A percentile compares a stretch with the other conserved stretches of the same genome.
Conservation (phyloP, 2,329 filamentous ascomycete genomes). For the Myriosclerotinia duriaeana region DNA sequence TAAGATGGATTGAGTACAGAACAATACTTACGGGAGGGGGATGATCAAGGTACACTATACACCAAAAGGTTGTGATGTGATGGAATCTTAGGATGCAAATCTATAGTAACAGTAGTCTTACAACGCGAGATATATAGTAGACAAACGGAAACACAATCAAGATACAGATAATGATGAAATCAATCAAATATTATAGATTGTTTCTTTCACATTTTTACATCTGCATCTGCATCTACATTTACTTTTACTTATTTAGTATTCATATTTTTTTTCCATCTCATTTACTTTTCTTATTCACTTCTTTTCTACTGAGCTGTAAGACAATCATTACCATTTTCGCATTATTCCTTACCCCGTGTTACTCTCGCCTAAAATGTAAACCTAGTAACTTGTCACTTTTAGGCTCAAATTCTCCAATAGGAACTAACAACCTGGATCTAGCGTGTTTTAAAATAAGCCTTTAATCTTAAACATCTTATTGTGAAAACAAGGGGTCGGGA, state of each 20-base stretch:
- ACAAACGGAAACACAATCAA: conserved; percentile 7
- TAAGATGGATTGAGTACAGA: neutral
- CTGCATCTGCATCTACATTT: no score
- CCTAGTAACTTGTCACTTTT: conserved; percentile 9
- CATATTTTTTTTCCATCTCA: neutral
- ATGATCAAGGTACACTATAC: neutral
- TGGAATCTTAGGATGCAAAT: neutral
- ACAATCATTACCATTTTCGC: conserved; percentile 12
- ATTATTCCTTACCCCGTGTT: conserved; percentile 13
- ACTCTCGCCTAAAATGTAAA: conserved; percentile 11
- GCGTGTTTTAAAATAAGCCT: conserved; percentile 14
- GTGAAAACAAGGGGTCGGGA: conserved; percentile 16
- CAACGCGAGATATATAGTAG: neutral
- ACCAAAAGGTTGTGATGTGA: conserved; percentile 17
- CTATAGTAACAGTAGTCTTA: neutral
- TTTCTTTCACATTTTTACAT: neutral
- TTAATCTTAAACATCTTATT: conserved; percentile 7
- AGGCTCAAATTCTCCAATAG: conserved; percentile 11
- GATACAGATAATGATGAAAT: neutral
- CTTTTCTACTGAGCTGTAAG: conserved; percentile 1
- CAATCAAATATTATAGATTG: neutral
- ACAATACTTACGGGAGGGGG: neutral
- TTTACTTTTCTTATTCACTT: conserved; percentile 4
- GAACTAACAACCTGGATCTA: neutral
- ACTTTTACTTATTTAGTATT: neutral